These are phyloP conservation scores for Kazachstania psychrophila DNA, from an alignment of 805 yeast species.

Conservation along the genomic window DNA sequence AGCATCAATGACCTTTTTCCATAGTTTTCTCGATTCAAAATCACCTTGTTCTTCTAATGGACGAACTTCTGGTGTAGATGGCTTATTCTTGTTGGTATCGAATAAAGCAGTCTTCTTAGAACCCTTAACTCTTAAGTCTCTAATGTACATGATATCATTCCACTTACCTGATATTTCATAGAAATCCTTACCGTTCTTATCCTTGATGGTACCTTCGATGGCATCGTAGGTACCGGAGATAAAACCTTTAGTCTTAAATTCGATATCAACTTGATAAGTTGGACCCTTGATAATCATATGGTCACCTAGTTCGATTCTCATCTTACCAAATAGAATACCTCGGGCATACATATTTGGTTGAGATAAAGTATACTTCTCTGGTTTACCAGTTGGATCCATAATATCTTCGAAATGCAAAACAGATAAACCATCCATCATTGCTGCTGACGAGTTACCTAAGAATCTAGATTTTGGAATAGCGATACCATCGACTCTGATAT, in stretches of 20 bases:
- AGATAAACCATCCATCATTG: slow-evolving; percentile 89
- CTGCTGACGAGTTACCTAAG: slow-evolving; percentile 92
- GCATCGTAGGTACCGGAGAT: slow-evolving; percentile 88
- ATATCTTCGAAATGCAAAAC: slow-evolving; percentile 58
- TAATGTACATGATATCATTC: slow-evolving; percentile 76
- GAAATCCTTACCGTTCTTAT: slow-evolving; percentile 43
- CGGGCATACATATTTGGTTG: slow-evolving; percentile 95
- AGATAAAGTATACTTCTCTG: slow-evolving; percentile 72
- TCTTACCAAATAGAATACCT: slow-evolving; percentile 83
- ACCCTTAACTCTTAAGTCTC: slow-evolving; percentile 34
- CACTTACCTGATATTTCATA: slow-evolving; percentile 82
- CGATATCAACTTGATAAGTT: slow-evolving; percentile 63
- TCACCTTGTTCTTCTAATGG: slow-evolving; percentile 73
- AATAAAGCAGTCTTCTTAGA: slow-evolving; percentile 44
- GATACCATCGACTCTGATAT: slow-evolving; percentile 81
- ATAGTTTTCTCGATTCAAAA: slow-evolving; percentile 70
- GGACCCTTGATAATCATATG: slow-evolving; percentile 70
- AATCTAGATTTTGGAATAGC: slow-evolving; percentile 81
- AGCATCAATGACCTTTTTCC: slow-evolving; percentile 78
- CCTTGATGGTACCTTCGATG: slow-evolving; percentile 64
- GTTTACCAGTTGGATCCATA: slow-evolving; percentile 35
- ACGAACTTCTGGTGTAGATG: slow-evolving; percentile 59
- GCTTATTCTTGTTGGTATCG: slow-evolving; percentile 48
- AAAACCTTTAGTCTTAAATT: slow-evolving; percentile 91
- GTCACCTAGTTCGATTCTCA: slow-evolving; percentile 88